Conservation (phyloP, 495 filamentous ascomycete genomes). For the Antarctomyces pellizariae region DNA sequence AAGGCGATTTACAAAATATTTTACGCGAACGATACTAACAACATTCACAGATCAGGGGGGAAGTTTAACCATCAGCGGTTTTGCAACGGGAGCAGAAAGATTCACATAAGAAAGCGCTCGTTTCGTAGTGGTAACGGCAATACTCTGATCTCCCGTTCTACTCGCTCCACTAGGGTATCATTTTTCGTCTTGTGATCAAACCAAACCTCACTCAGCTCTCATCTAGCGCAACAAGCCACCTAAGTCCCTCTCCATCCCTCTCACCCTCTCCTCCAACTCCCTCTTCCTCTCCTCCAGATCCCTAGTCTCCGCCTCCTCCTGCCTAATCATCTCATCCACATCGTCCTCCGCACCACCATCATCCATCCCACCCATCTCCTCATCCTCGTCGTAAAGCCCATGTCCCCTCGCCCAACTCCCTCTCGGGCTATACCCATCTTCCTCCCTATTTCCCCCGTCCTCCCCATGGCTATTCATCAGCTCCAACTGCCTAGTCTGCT, state of each 20-base stretch:
- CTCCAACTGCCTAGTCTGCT: conserved; percentile 52
- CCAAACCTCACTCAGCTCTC: no score
- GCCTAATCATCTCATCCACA: conserved; percentile 31
- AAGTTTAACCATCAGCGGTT: no score
- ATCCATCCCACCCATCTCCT: conserved; percentile 16
- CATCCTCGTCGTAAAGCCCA: conserved; percentile 15
- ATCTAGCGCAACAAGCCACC: conserved; percentile 32
- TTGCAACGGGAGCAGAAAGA: no score
- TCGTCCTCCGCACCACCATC: conserved; percentile 12
- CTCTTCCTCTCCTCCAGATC: conserved; percentile 58
- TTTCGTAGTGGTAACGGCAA: no score
- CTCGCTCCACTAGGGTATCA: no score
- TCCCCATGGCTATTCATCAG: conserved; percentile 36
- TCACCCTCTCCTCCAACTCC: conserved; percentile 52
- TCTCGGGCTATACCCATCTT: conserved; percentile 22
- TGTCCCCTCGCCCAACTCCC: background rate
- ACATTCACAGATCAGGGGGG: no score
- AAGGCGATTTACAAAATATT: no score
- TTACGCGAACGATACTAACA: no score
- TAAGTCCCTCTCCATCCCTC: conserved; percentile 60
- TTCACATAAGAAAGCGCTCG: no score
- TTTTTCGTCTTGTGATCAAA: no score
- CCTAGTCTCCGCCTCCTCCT: conserved; percentile 57
- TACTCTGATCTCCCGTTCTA: no score
- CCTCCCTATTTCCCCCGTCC: conserved; percentile 20